Evolutionary conservation across 768 basidiomycete species (phyloP).

Genomic region (Termitomyces heimii): DNA sequence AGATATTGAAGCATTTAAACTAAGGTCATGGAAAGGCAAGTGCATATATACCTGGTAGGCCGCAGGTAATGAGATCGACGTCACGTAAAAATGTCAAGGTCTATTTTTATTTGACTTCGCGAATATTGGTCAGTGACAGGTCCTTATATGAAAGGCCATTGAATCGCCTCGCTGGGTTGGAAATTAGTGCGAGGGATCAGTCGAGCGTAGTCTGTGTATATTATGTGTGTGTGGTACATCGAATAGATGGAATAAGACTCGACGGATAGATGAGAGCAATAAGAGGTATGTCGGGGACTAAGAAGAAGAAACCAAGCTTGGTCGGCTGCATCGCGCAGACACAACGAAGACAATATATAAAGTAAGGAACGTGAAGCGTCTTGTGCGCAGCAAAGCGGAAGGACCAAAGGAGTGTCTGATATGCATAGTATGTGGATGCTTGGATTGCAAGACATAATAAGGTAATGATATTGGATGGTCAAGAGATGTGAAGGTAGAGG

Average conservation of each 20-base stretch:
- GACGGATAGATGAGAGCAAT: conserved; percentile 8
- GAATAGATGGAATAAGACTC: not conserved
- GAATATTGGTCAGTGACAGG: too few relatives aligned
- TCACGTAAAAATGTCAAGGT: not conserved
- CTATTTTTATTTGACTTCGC: not conserved
- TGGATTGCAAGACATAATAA: not conserved
- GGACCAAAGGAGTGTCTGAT: conserved; percentile 9
- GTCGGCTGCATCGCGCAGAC: not conserved
- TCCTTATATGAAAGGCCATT: not conserved
- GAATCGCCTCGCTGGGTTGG: too few relatives aligned
- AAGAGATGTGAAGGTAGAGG: not conserved
- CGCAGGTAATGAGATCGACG: not conserved
- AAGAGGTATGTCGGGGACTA: not conserved
- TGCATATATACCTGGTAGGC: not conserved
- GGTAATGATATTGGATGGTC: not conserved
- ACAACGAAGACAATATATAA: not conserved
- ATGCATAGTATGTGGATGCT: not conserved
- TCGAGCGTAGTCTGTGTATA: not conserved
- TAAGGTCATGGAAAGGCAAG: not conserved
- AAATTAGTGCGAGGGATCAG: not conserved
- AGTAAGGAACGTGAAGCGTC: conserved; percentile 10
- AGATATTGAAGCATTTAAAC: not conserved
- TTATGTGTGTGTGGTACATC: not conserved
- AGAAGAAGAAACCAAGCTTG: not conserved
- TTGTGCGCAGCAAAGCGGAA: not conserved